These are phyloP conservation scores for Microdochium paspali DNA, from an alignment of 2,329 filamentous ascomycete genomes.

Conservation along the genomic window DNA sequence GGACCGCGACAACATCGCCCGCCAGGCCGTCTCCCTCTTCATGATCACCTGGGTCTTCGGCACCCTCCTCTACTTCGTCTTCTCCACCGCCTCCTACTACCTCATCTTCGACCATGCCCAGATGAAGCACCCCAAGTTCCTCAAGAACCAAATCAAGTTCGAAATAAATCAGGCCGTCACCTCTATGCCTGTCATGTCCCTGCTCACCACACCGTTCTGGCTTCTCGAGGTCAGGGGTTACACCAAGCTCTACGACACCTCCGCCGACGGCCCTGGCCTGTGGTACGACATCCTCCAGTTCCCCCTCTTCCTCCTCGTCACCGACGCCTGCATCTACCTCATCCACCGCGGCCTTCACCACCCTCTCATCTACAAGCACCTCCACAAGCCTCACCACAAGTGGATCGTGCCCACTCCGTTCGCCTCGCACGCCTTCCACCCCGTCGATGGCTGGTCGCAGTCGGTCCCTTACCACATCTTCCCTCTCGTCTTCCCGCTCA, in stretches of 20 bases:
- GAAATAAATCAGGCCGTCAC: slow-evolving; percentile 75
- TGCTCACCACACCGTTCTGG: slow-evolving; percentile 76
- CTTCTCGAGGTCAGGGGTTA: slow-evolving; percentile 75
- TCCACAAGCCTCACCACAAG: slow-evolving; percentile 98
- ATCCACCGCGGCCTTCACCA: slow-evolving; percentile 71
- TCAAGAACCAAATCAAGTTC: slow-evolving; percentile 82
- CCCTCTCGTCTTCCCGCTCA: slow-evolving; percentile 84
- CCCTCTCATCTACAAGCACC: slow-evolving; percentile 67
- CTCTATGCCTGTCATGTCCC: slow-evolving; percentile 72
- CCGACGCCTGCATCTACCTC: slow-evolving; percentile 70
- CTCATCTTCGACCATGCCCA: slow-evolving; percentile 90
- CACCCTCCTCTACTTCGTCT: slow-evolving; percentile 73
- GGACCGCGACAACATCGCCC: slow-evolving; percentile 66
- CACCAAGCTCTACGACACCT: slow-evolving; percentile 78
- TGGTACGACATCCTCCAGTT: slow-evolving; percentile 80
- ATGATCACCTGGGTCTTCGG: slow-evolving; percentile 87
- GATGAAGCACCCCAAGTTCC: slow-evolving; percentile 83
- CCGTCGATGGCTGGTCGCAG: slow-evolving; percentile 82
- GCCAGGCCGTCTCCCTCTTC: slow-evolving; percentile 69
- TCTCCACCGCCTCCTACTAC: slow-evolving; percentile 73
- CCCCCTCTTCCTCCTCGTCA: slow-evolving; percentile 70
- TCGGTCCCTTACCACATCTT: slow-evolving; percentile 88
- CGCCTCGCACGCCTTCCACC: slow-evolving; percentile 91
- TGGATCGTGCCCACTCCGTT: slow-evolving; percentile 98
- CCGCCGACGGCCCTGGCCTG: slow-evolving; percentile 61